phyloP scores from a whole-genome alignment of 345 rosid species.

The Corchorus olitorius region DNA sequence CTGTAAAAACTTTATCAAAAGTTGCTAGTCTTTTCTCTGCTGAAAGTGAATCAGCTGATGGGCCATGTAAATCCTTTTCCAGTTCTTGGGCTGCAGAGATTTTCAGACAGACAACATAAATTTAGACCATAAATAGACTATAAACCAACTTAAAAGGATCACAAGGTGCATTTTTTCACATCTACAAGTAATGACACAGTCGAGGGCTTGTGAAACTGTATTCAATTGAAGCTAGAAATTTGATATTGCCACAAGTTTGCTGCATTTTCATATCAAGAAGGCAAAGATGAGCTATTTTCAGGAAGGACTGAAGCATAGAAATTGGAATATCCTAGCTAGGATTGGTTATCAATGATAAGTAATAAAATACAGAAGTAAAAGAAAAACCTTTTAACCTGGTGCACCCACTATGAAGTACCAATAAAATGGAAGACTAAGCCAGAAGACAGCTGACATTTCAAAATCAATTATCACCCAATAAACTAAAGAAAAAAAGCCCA shows the following conservation, averaged over 20 bases:
- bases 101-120: slow-evolving; percentile 18
- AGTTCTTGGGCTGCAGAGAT: slow-evolving; percentile 85
- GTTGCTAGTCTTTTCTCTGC: slow-evolving; percentile 75
- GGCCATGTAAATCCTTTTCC: slow-evolving; percentile 93
- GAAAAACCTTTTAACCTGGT: not conserved
- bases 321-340: not conserved
- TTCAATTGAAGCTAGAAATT: slow-evolving; percentile 8
- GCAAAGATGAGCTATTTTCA: not conserved
- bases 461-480: not conserved
- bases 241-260: not conserved
- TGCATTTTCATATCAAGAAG: not conserved
- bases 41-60: slow-evolving; percentile 64
- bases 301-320: not conserved
- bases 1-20: slow-evolving; percentile 87
- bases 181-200: slow-evolving; percentile 4
- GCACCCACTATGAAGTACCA: not conserved
- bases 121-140: slow-evolving; percentile 10
- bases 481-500: slow-evolving; percentile 2
- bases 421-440: not conserved
- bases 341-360: not conserved
- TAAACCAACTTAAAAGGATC: slow-evolving; percentile 9
- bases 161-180: slow-evolving; percentile 15
- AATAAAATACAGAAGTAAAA: not conserved
- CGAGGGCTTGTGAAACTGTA: slow-evolving; percentile 4
- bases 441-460: not conserved